phyloP scores from a whole-genome alignment of 805 yeast genomes.

The Saturnispora halmiae region DNA sequence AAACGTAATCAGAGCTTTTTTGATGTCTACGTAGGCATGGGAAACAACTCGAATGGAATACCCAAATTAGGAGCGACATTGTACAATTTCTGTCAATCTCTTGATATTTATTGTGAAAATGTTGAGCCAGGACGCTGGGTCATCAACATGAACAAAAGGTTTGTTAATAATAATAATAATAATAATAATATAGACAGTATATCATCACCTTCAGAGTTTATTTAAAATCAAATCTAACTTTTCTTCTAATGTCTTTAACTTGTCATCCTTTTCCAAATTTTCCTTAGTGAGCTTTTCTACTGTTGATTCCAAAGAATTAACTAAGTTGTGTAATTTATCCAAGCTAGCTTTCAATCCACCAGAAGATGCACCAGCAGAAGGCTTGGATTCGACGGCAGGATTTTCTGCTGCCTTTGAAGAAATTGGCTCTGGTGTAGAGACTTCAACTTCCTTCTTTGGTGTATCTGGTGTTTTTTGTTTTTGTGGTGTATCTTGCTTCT shows the following conservation, averaged over 20 bases:
- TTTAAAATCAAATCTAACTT: constrained; percentile 49
- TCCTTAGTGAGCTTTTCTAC: constrained; percentile 43
- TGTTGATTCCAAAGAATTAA: constrained; percentile 46
- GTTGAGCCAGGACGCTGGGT: constrained; percentile 6
- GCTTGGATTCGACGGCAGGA: constrained; percentile 15
- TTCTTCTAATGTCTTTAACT: constrained; percentile 46
- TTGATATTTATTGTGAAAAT: constrained; percentile 4
- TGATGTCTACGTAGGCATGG: constrained; percentile 11
- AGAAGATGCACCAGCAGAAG: constrained; percentile 35
- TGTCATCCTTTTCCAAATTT: constrained; percentile 57
- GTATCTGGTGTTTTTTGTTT: neutral
- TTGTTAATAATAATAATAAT: neutral
- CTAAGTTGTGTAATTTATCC: constrained; percentile 54
- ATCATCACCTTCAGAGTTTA: constrained; percentile 22
- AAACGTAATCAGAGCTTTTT: constrained; percentile 5
- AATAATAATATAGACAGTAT: neutral
- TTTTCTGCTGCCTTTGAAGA: constrained; percentile 10
- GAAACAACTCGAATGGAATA: constrained; percentile 6
- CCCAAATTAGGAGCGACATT: constrained; percentile 4
- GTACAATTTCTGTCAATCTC: neutral
- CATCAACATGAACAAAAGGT: constrained; percentile 2
- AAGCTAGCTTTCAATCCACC: constrained; percentile 65
- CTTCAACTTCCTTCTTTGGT: constrained; percentile 4
- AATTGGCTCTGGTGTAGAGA: constrained; percentile 1
- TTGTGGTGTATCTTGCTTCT: neutral